Evolutionary conservation across 148 eudicot genomes (phyloP), one percentile per base, ranked within the genome.

Genomic region (Heliamphora exappendiculata): DNA sequence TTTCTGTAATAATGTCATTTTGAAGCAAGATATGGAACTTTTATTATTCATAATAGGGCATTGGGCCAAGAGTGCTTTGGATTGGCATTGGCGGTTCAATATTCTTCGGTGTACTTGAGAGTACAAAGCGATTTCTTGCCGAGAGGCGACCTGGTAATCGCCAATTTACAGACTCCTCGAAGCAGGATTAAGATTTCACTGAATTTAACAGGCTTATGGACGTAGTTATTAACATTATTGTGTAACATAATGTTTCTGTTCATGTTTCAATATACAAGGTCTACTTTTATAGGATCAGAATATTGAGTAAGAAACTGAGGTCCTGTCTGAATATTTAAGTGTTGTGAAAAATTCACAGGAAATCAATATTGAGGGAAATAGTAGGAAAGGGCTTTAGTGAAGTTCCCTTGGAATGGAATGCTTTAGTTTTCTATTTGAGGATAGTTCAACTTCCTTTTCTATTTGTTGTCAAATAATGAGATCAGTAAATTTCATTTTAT

Each of bases 21-120:
- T 53, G 44, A n/a, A 36, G 29, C 26, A 50, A 72, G 45, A 51
- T 20, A 39, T 12, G 50, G 36, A 7, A 17, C 3, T 44, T 73
- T 26, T 4, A 22, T 22, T 36, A 11, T 55, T 60, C 13, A 31
- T n/a, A 17, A 19, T 28, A 78, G 80, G 80, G 80, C 34, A 78
- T 78, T 36, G 80, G 75, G 37, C 80, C 80, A 31, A 78, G 80
- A 78, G 80, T 78, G 69, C 29, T 78, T 60, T 78, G 80, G 80
- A 78, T 78, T 54, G 80, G 80, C 68, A 78, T 78, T 22, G 80
- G 80, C 3, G 80, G 80, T 34, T 78, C 80, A 19, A 78, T 78
- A 44, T 78, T 78, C 75, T 78, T 78, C 3, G 57, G 80, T 20
- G 75, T 78, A 44, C 80, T 78, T 70, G 80, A 78, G 42, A 70